These are phyloP conservation scores for Penicillium taxi DNA, from an alignment of 495 filamentous ascomycete genomes.

Conservation along the genomic window DNA sequence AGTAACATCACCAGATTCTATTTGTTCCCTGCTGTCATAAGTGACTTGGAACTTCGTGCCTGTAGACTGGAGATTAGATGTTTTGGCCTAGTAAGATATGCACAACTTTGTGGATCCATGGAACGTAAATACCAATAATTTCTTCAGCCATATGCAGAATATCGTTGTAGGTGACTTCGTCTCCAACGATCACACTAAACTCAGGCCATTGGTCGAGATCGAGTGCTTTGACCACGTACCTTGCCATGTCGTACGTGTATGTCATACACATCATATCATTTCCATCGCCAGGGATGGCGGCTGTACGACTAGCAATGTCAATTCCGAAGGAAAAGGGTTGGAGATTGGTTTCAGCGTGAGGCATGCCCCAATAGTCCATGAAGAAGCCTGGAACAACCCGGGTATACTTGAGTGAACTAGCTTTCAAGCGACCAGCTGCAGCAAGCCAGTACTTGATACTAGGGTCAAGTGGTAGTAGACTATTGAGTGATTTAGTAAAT, in stretches of 20 bases:
- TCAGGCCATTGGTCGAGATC: conserved; percentile 41
- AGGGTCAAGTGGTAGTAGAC: conserved; percentile 27
- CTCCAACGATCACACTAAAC: conserved; percentile 36
- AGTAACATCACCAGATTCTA: conserved; percentile 38
- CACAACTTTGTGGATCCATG: too few species aligned
- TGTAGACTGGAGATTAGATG: conserved; percentile 15
- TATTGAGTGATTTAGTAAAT: conserved; percentile 3
- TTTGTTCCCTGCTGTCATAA: conserved; percentile 42
- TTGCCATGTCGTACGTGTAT: conserved; percentile 45
- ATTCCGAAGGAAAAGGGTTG: conserved; percentile 35
- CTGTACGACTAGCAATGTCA: conserved; percentile 37
- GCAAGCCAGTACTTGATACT: conserved; percentile 30
- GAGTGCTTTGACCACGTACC: conserved; percentile 39
- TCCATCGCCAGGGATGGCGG: conserved; percentile 47
- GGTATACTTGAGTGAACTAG: conserved; percentile 38
- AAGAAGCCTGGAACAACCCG: conserved; percentile 44
- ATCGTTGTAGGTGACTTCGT: conserved; percentile 43
- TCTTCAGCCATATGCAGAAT: conserved; percentile 38
- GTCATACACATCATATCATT: conserved; percentile 43
- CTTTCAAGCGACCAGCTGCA: conserved; percentile 22
- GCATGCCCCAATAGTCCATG: conserved; percentile 50
- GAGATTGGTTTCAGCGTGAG: conserved; percentile 34
- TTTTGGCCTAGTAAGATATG: background rate
- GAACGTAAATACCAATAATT: conserved; percentile 27
- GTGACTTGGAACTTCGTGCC: conserved; percentile 43